A percentile compares a stretch with the other conserved stretches of the same genome.
phyloP scores from a whole-genome alignment of 371 early-diverging fungal species.

The Syncephalastrum contaminatum region DNA sequence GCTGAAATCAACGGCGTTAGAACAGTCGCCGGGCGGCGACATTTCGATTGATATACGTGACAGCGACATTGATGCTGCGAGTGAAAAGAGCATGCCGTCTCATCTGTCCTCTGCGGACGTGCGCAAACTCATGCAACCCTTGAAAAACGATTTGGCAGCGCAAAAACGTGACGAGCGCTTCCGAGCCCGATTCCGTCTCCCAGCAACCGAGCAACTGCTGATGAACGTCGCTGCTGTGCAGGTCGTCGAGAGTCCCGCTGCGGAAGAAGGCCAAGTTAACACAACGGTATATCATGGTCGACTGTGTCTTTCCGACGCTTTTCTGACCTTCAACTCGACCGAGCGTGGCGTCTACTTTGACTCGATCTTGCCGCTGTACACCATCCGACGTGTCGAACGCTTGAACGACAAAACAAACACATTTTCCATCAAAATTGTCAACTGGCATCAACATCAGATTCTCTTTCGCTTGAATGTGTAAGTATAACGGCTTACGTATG shows the following conservation, averaged over 20 bases:
- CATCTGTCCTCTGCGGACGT: slow-evolving; percentile 28
- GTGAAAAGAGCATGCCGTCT: slow-evolving; percentile 21
- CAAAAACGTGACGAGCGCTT: slow-evolving; percentile 82
- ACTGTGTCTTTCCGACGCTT: slow-evolving; percentile 80
- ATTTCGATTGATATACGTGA: slow-evolving; percentile 44
- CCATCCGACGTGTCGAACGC: slow-evolving; percentile 88
- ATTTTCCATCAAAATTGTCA: slow-evolving; percentile 55
- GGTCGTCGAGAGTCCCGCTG: background rate
- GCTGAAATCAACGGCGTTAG: slow-evolving; percentile 75
- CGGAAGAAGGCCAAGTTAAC: slow-evolving; percentile 25
- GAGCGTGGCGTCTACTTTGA: slow-evolving; percentile 52
- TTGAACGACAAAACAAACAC: slow-evolving; percentile 42
- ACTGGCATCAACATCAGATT: slow-evolving; percentile 62
- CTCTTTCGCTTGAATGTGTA: slow-evolving; percentile 45
- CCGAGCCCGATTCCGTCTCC: slow-evolving; percentile 72
- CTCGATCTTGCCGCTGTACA: slow-evolving; percentile 82
- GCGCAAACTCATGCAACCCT: slow-evolving; percentile 48
- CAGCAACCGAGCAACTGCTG: slow-evolving; percentile 62
- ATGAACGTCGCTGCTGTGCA: slow-evolving; percentile 51
- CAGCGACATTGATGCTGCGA: slow-evolving; percentile 31
- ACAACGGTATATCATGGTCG: slow-evolving; percentile 49
- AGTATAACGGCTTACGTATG: background rate
- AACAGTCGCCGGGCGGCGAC: slow-evolving; percentile 62
- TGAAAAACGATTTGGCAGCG: slow-evolving; percentile 56
- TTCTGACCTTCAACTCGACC: slow-evolving; percentile 77